A percentile compares a stretch with the other conserved stretches of the same genome.
These are phyloP conservation scores for Actinomortierella ambigua DNA, from an alignment of 371 early-diverging fungal species.

Conservation along the genomic window DNA sequence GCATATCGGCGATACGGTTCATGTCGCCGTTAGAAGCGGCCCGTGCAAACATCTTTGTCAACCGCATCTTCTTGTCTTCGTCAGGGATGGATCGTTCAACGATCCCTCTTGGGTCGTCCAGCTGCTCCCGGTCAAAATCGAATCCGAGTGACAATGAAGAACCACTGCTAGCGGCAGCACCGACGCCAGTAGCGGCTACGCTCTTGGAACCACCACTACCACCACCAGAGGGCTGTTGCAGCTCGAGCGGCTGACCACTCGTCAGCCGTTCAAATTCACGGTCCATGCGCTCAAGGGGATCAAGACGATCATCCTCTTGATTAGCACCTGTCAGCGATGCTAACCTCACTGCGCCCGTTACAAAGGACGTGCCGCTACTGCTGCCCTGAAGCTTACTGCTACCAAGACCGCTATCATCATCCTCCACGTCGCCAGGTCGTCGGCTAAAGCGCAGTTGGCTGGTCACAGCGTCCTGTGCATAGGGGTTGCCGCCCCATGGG, in stretches of 20 bases:
- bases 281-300: conserved; percentile 27
- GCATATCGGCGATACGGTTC: conserved; percentile 50
- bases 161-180: not conserved
- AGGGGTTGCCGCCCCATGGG: conserved; percentile 40
- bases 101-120: conserved; percentile 30
- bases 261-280: conserved; percentile 41
- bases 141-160: not conserved
- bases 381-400: not conserved
- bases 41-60: conserved; percentile 60
- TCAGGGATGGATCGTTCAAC: conserved; percentile 34
- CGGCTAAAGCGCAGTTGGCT: conserved; percentile 29
- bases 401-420: conserved; percentile 35
- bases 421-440: conserved; percentile 18
- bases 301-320: conserved; percentile 1
- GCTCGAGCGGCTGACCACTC: conserved; percentile 28
- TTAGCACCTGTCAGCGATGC: conserved; percentile 4
- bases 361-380: conserved; percentile 3
- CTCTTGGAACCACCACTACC: no score
- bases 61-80: conserved; percentile 51
- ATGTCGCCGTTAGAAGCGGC: conserved; percentile 65
- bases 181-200: no score
- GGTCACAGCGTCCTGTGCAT: conserved; percentile 34
- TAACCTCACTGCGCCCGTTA: conserved; percentile 1
- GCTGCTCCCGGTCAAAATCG: conserved; percentile 31
- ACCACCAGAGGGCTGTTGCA: not conserved